phyloP scores from a whole-genome alignment of 139 green algal genomes.

The Chlamydomonas incerta region DNA sequence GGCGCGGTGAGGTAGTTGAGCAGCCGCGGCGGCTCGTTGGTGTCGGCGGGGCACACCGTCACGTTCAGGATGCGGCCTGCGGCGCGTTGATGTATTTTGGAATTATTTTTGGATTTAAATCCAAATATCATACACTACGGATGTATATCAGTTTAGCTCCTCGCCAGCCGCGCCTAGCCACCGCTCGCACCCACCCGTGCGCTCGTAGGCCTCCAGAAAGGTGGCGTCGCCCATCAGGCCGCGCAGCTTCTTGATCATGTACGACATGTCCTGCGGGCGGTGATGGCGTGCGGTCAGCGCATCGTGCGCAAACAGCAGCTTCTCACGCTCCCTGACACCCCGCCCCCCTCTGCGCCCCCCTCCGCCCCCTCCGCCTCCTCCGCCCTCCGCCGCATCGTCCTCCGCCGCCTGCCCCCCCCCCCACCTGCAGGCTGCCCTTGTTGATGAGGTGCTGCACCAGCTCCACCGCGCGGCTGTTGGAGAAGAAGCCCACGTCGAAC shows the following conservation, averaged over 20 bases:
- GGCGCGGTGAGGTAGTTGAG: slow-evolving; percentile 95
- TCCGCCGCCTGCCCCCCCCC: slow-evolving; percentile 49
- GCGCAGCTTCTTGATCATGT: slow-evolving; percentile 71
- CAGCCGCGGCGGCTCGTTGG: slow-evolving; percentile 89
- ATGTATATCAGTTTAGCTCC: no score
- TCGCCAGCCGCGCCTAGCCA: no score
- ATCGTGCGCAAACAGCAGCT: no score
- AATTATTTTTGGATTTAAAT: no score
- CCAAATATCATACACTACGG: no score
- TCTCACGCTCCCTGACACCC: no score
- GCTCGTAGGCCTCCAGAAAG: slow-evolving; percentile 92
- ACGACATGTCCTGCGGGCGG: slow-evolving; percentile 35
- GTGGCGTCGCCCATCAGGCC: slow-evolving; percentile 86
- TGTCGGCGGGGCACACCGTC: slow-evolving; percentile 83
- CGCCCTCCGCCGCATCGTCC: background rate
- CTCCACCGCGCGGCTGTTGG: slow-evolving; percentile 75
- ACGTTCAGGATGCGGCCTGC: slow-evolving; percentile 95
- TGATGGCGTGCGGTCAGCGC: no score
- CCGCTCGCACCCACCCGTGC: slow-evolving; percentile 67
- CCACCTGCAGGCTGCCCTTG: slow-evolving; percentile 78
- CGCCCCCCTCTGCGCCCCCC: no score
- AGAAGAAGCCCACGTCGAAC: slow-evolving; percentile 92
- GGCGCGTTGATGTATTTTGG: no score
- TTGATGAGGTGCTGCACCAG: slow-evolving; percentile 76
- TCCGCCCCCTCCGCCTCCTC: background rate